Conservation (phyloP, 495 filamentous ascomycete species). For the Xylaria grammica region DNA sequence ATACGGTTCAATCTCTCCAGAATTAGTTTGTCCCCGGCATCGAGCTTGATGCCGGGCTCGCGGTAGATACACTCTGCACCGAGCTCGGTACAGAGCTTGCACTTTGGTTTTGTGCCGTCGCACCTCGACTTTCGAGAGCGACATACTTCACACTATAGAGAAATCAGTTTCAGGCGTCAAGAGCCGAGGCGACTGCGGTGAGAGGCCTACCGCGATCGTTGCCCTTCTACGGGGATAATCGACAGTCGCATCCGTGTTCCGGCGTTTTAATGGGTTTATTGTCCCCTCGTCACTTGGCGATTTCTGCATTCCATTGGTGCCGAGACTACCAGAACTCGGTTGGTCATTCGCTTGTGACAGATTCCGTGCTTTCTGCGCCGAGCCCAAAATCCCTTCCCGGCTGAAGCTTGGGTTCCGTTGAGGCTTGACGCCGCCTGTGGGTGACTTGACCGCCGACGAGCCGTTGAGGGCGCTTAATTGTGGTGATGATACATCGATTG, state of each 20-base stretch:
- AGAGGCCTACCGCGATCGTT: slow-evolving; percentile 69
- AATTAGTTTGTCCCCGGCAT: slow-evolving; percentile 85
- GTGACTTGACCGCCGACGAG: slow-evolving; percentile 52
- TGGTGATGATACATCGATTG: slow-evolving; percentile 54
- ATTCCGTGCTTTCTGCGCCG: slow-evolving; percentile 61
- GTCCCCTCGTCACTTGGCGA: slow-evolving; percentile 55
- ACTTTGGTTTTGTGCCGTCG: slow-evolving; percentile 82
- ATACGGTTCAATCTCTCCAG: slow-evolving; percentile 77
- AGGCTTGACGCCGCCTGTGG: slow-evolving; percentile 50
- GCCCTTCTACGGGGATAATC: slow-evolving; percentile 73
- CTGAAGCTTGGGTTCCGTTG: slow-evolving; percentile 56
- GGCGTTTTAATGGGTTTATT: slow-evolving; percentile 62
- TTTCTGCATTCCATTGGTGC: slow-evolving; percentile 52
- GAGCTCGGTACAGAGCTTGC: slow-evolving; percentile 80
- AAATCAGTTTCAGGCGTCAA: slow-evolving; percentile 9
- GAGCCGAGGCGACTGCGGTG: slow-evolving; percentile 6
- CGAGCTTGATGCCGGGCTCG: slow-evolving; percentile 85
- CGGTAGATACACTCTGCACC: slow-evolving; percentile 84
- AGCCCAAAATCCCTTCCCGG: slow-evolving; percentile 62
- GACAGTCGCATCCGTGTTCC: slow-evolving; percentile 67
- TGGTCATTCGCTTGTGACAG: slow-evolving; percentile 58
- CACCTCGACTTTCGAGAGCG: slow-evolving; percentile 83
- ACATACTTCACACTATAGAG: slow-evolving; percentile 77
- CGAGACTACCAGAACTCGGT: slow-evolving; percentile 37
- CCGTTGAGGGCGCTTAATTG: slow-evolving; percentile 49